Base-by-base conservation (phyloP, 176 grass and related monocot genomes). In the Bolboschoenus planiculmis region DNA sequence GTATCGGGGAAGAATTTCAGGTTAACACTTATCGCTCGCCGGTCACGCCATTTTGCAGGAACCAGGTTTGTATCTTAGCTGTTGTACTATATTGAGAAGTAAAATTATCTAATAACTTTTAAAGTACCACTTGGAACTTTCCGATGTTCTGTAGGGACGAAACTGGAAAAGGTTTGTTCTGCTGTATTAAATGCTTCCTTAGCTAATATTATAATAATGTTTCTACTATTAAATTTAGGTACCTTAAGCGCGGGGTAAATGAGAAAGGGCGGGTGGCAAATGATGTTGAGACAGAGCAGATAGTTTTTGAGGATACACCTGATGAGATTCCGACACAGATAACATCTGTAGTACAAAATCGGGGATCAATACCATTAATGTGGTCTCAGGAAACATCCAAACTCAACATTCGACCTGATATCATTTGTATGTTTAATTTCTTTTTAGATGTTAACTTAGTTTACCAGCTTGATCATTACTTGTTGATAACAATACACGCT, bases 371-470 rank as follows among this genome's bases (percentile, higher is more conserved):
- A 89, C 97, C 97, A 55, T 91, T 99, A 8, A 76, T 93, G 40
- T 99, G 97, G 97, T 99, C 94, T 82, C 97, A 99, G 84, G 97
- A 93, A 90, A 93, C 97, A 88, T 99, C 97, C 66, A 90, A 91
- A 80, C 80, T 99, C 34, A 99, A 96, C 84, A 96, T 99, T 79
- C 86, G 93, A 81, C 97, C 97, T 86, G 92, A 99, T 83, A 99
- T 99, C 57, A 93, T 91, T 51, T 86, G 97, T 99, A 93, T 83
- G 97, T 93, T 83, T 31, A 58, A 15, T 1, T 73, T 55, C 42
- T 10, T 78, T 68, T 80, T 18, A 31, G 14, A 77, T 77, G 39
- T 13, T 46, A 13, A 14, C 68, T 73, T 73, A 2, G 46, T 10
- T 13, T 73, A 46, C n/a, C 39, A 35, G 14, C 30, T 65, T 65